Base-by-base conservation (phyloP, 768 basidiomycete genomes). In the Hygrocybe coccinea region DNA sequence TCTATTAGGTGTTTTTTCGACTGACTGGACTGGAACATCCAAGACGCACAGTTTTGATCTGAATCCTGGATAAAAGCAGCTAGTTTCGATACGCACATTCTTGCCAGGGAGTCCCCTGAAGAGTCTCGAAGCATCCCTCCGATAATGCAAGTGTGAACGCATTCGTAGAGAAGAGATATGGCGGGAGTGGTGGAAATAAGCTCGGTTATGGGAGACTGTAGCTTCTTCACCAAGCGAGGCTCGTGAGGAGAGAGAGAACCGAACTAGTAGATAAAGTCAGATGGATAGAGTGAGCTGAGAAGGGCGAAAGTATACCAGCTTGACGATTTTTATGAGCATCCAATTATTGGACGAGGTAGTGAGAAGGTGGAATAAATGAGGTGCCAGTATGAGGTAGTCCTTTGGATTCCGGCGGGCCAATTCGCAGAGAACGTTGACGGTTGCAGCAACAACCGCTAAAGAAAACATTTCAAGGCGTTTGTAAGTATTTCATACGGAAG, bases 301-400 rank as follows among this genome's bases (percentile, higher is more conserved):
- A 36, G 25, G 45, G n/a, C n/a, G n/a, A 56, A 47, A 12, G 21
- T 25, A 19, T 69, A 94, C 95, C 69, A 98, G 71, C 73, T 99
- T 99, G 67, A 98, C 86, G 52, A 98, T 87, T 73, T 99, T 99
- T 70, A 99, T 99, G 56, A 99, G 80, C 91, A 98, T 95, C 97
- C 97, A 99, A 64, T 99, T 99, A 69, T 99, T 98, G 9, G 90
- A 88, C 10, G 93, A 93, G 2, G 87, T 92, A 0, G 92, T 97
- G 56, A 99, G 74, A 10, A 98, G 79, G 64, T 90, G 91, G 69
- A 98, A 99, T 52, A 98, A 70, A 62, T 90, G 89, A 9, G 97
- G 97, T 2, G 95, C 97, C 38, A 99, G 72, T 3, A 85, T 77
- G 7, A 99, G 77, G 66, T 92, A 94, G 57, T 89, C 88, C 56